Base-by-base conservation (phyloP, 164 flowering plant genomes). In the Magnolia sinica region DNA sequence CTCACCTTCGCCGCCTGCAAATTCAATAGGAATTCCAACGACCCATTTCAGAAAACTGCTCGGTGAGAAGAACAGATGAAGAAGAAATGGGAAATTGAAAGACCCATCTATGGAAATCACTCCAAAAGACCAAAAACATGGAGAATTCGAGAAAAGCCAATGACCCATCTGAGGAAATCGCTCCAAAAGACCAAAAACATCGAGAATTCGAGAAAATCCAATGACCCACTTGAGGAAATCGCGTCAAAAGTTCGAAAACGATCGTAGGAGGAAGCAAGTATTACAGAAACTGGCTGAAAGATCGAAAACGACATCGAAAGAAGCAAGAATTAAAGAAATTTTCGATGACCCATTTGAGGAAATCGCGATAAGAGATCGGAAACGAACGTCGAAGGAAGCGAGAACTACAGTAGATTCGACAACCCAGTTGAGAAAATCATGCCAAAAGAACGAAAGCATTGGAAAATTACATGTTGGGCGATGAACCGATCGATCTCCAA, bases 1-100 rank as follows among this genome's bases (percentile, higher is more conserved):
- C 87, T 79, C 80, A 91, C 83, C 79, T 84, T 92, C 80, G 86
- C 91, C 79, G 82, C 84, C 96, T 93, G 89, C 1, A 74, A 64
- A 23, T 68, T 10, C 50, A 3, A 20, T 1, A 49, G 14, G 71
- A 67, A 63, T 55, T 55, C 61, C 29, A 14, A 58, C 55, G 10
- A 68, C 24, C 71, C 50, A 70, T 64, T 76, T 29, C n/a, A 3
- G 7, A 68, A n/a, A 7, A 55, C 61, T 55, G 61, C 45, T 37
- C 45, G 4, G 45, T 37, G 7, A 37, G 45, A 37, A 37, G 45
- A 37, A 11, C 31, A 1, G 11, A 31, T 63, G 14, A 37, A 59
- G 23, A 61, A 49, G 29, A 71, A 23, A 76, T 8, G 18, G 24
- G 68, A 58, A 4, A 37, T 59, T 70, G 51, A 52, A 59, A 20